Evolutionary conservation across 2,329 filamentous ascomycete species (phyloP), one percentile per base, ranked within the genome.

Genomic region (Phyllosticta citribraziliensis): DNA sequence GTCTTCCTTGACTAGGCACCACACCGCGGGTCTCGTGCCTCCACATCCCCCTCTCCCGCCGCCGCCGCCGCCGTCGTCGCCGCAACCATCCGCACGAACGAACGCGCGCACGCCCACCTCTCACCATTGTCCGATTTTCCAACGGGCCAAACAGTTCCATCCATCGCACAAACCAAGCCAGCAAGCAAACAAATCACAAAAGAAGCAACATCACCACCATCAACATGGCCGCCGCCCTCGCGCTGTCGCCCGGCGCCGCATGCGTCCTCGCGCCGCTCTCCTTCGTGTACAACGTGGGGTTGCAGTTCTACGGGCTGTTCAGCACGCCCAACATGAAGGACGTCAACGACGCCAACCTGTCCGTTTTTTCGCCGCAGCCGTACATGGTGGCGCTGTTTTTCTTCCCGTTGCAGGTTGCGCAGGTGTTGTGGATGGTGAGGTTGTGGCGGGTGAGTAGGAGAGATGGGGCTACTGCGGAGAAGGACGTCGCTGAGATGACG

Each of bases 371-470:
- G 1, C 82, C 82, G 0, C 79, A 84, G 62, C 82, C 82, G 0
- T 82, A 76, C 66, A 83, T 84, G 70, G 84, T 85, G 63, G 82
- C 74, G 0, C 80, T 73, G 17, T 85, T 85, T 74, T 85, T 85
- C 75, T 82, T 83, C 68, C 81, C 81, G 0, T 82, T 85, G 68
- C 82, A 85, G 67, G 67, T 84, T 3, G 79, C 84, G 68, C 82
- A 85, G 69, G 67, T 84, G 2, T 77, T 73, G 2, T 85, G 82
- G 82, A 70, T 85, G 5, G 85, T 81, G 71, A 76, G 78, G 63
- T 72, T 85, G 2, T 83, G 77, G 73, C 79, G 76, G 57, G 71
- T 80, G 9, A 74, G 79, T 56, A 70, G 75, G 0, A 76, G 69
- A 73, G 51, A 73, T 74, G 54, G 33, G 33, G 33, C 4, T 40